These are phyloP conservation scores for Medicago ruthenica DNA, from an alignment of 306 rosid species.

Conservation along the genomic window DNA sequence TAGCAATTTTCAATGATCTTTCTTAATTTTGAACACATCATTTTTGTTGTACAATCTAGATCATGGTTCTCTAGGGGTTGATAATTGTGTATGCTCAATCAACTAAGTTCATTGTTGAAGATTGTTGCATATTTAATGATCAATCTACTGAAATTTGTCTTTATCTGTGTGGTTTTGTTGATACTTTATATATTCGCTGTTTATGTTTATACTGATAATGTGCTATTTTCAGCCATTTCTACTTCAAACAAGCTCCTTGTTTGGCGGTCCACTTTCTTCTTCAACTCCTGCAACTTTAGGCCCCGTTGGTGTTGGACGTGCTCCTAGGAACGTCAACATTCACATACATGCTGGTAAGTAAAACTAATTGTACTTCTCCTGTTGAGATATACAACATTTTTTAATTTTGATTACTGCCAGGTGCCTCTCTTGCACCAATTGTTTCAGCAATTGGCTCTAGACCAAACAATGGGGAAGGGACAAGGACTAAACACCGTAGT, in stretches of 20 bases:
- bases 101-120: no score
- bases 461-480: slow-evolving; percentile 75
- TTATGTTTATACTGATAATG: no score
- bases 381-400: slow-evolving; percentile 18
- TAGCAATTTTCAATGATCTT: not conserved
- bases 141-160: no score
- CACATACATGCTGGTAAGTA: slow-evolving; percentile 95
- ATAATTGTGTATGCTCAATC: no score
- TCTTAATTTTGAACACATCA: not conserved
- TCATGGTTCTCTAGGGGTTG: no score
- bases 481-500: no score
- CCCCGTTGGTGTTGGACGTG: slow-evolving; percentile 79
- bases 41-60: not conserved
- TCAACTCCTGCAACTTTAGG: slow-evolving; percentile 71
- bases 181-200: no score
- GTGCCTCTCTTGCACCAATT: slow-evolving; percentile 63
- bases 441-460: slow-evolving; percentile 76
- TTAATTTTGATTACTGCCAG: slow-evolving; percentile 44
- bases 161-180: no score
- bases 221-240: slow-evolving; percentile 99
- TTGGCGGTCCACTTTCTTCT: slow-evolving; percentile 73
- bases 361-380: slow-evolving; percentile 19
- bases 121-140: no score
- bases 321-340: slow-evolving; percentile 88
- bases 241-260: slow-evolving; percentile 78